Base-by-base conservation (phyloP, 2,329 filamentous ascomycete genomes). In the Ceratocystiopsis minuta region DNA sequence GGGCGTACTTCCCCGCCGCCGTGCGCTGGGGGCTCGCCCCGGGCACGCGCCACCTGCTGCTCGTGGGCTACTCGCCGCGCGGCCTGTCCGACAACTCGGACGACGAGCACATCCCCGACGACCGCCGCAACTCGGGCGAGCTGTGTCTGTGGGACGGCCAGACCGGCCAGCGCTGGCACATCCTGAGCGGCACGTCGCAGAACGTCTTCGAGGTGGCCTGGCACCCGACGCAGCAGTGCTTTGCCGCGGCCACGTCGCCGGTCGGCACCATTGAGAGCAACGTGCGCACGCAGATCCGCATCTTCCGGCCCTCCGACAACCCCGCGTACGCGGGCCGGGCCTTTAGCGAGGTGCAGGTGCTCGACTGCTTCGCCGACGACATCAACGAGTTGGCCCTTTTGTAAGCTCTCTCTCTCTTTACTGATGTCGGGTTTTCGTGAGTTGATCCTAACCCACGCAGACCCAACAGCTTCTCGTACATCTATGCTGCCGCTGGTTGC, bases 151-250 rank as follows among this genome's bases (percentile, higher is more conserved):
- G 72, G 71, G 63, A 79, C 51, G 65, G 67, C 0, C 42, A 53
- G 0, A 58, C 57, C 2, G 59, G 60, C 11, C 53, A 59, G 11
- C 58, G 62, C 37, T 57, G 75, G 37, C 60, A 58, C 5, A 61
- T 78, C 4, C 56, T 62, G 16, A 66, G 67, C 3, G 67, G 64
- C 2, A 66, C 65, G 1, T 66, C 64, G 1, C 65, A 72, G 37
- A 78, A 79, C 43, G 70, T 78, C 2, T 79, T 79, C 37, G 75
- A 79, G 50, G 68, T 78, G 2, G 58, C 65, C 0, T 79, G 75
- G 75, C 75, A 79, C 50, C 74, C 75, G 0, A 61, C 52, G 0
- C 58, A 68, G 37, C 56, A 60, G 3, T 60, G 61, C 17, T 78
- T 78, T 48, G 57, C 72, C 6, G 71, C 65, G 4, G 74, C 72